A percentile compares a stretch with the other conserved stretches of the same genome.
phyloP scores from a whole-genome alignment of 192 early-diverging fungal species.

The Physocladia obscura region DNA sequence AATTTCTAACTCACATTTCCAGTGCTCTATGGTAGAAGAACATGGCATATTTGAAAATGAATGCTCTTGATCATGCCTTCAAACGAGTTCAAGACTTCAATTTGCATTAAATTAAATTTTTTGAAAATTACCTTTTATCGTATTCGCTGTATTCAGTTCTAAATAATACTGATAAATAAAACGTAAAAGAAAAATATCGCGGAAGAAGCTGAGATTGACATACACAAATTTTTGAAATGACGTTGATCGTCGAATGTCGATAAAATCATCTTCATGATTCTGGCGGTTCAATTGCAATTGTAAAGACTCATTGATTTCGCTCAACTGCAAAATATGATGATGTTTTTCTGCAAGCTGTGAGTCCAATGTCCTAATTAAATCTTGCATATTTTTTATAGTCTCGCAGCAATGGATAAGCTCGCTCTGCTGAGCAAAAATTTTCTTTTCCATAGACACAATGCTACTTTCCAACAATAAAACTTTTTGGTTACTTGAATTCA shows the following conservation, averaged over 20 bases:
- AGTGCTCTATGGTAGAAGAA: background rate
- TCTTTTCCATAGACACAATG: slow-evolving; percentile 2
- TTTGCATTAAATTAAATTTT: background rate
- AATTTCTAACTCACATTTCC: background rate
- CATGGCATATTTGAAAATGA: no score
- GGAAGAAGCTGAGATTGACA: background rate
- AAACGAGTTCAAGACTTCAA: no score
- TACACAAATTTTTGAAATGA: background rate
- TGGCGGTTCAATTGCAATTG: background rate
- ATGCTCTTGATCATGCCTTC: no score
- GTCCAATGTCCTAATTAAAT: background rate
- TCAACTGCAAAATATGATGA: slow-evolving; percentile 10
- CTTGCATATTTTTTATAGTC: background rate
- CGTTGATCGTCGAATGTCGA: background rate
- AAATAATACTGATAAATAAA: background rate
- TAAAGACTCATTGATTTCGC: slow-evolving; percentile 5
- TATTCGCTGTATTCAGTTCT: background rate
- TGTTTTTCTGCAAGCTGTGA: slow-evolving; percentile 16
- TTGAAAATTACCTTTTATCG: background rate
- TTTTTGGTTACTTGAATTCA: background rate
- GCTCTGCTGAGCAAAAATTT: background rate
- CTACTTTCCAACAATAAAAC: slow-evolving; percentile 1
- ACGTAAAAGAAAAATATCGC: background rate
- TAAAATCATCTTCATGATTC: background rate
- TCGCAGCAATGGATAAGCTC: slow-evolving; percentile 8